Base-by-base conservation (phyloP, 768 basidiomycete genomes). In the Imleria badia region DNA sequence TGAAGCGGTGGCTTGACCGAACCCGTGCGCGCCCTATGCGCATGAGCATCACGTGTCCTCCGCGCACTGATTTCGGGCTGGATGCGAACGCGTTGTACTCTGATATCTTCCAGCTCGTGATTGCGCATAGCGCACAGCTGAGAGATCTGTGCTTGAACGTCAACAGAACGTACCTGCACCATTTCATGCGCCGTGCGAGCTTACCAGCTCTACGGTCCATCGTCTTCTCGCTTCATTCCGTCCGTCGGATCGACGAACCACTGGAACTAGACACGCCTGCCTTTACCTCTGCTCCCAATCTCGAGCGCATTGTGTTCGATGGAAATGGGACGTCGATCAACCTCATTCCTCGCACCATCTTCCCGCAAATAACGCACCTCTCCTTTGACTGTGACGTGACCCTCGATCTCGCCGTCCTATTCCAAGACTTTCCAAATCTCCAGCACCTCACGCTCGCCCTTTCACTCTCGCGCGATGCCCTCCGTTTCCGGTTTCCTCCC, bases 321-420 rank as follows among this genome's bases (percentile, higher is more conserved):
- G 65, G 68, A 20, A 23, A 47, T 15, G 61, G 38, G 26, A 30
- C 52, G 6, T 48, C 58, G 3, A 52, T 51, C 40, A 19, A 51
- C 41, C 33, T 65, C 47, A 23, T 72, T 31, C 60, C 70, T 1
- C 62, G 31, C 12, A 11, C 34, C 43, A 19, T 63, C 30, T 56
- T 57, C 3, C 31, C 55, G 4, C 63, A 66, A 12, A 55, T 69
- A 39, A 63, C 68, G 2, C 56, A 60, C 47, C 68, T 69, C 43
- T 51, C 60, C 23, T 40, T 67, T 13, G 60, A 68, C 40, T 63
- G 61, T 19, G 19, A 41, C 39, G 43, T 51, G 48, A 41, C 54
- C 22, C 62, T 63, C 48, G 63, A 69, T 35, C 55, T 67, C 31
- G 43, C 51, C 22, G 30, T 39, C 19, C 40, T 70, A 23, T 58